Evolutionary conservation across 352 stramenopile species (phyloP).

Genomic region (Phytophthora aleatoria): DNA sequence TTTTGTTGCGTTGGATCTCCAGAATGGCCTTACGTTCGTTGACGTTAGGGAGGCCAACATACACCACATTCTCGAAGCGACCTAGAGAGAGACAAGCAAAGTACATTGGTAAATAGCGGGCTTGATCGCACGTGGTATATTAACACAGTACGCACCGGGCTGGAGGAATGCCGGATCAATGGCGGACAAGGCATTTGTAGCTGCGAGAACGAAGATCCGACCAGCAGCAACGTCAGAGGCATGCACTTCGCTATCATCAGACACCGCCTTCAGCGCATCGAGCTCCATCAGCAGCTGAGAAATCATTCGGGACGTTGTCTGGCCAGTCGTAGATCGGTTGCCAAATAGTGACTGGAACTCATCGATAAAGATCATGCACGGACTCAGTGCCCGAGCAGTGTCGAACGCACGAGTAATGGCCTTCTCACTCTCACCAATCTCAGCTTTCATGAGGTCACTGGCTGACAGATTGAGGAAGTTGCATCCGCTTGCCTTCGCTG

Average conservation of each 20-base stretch:
- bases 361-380: conserved; percentile 89
- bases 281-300: conserved; percentile 87
- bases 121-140: neutral
- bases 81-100: conserved; percentile 33
- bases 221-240: conserved; percentile 23
- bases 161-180: conserved; percentile 86
- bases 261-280: conserved; percentile 64
- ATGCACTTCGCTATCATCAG: conserved; percentile 47
- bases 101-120: neutral
- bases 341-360: conserved; percentile 90
- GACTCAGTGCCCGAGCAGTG: conserved; percentile 70
- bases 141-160: conserved; percentile 47
- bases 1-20: conserved; percentile 62
- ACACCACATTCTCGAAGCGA: conserved; percentile 85
- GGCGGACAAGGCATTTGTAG: conserved; percentile 75
- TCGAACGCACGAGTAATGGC: conserved; percentile 75
- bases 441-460: conserved; percentile 80
- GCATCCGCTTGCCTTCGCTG: conserved; percentile 76
- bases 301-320: conserved; percentile 86
- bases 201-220: conserved; percentile 81
- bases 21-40: conserved; percentile 71
- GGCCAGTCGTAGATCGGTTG: conserved; percentile 68
- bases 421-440: conserved; percentile 88
- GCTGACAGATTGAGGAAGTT: conserved; percentile 84
- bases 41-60: conserved; percentile 63